phyloP scores from a whole-genome alignment of 495 filamentous ascomycete genomes.

The Penicillium silybi region DNA sequence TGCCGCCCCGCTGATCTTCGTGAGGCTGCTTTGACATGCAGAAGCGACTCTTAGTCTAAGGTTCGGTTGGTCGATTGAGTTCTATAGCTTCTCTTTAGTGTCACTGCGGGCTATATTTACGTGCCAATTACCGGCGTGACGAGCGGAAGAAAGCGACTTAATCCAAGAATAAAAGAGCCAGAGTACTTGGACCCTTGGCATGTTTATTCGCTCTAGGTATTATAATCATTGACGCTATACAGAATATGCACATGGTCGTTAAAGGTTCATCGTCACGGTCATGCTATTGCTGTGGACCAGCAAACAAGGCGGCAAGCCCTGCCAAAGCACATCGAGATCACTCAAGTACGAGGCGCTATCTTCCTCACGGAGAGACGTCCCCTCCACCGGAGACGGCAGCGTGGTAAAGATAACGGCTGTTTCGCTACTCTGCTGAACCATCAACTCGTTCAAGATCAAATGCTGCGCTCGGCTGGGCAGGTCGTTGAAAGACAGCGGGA shows the following conservation, averaged over 20 bases:
- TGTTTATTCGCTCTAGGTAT: neutral
- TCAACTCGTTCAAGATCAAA: constrained; percentile 80
- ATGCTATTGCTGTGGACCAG: constrained; percentile 87
- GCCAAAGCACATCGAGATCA: constrained; percentile 72
- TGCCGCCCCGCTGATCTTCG: constrained; percentile 12
- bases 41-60: constrained; percentile 1
- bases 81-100: neutral
- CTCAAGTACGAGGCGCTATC: constrained; percentile 68
- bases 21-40: constrained; percentile 12
- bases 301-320: constrained; percentile 63
- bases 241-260: constrained; percentile 8
- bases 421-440: constrained; percentile 61
- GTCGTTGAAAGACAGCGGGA: constrained; percentile 79
- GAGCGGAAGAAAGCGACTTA: too few relatives aligned
- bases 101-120: neutral
- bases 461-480: constrained; percentile 79
- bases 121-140: too few relatives aligned
- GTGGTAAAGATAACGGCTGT: constrained; percentile 84
- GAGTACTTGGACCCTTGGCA: too few relatives aligned
- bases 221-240: constrained; percentile 3
- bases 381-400: constrained; percentile 71
- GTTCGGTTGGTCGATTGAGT: neutral
- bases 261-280: constrained; percentile 84
- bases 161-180: too few relatives aligned
- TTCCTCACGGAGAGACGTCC: constrained; percentile 64